Evolutionary conservation across 352 stramenopile genomes (phyloP).

Genomic region (Aphanomyces stellatus): DNA sequence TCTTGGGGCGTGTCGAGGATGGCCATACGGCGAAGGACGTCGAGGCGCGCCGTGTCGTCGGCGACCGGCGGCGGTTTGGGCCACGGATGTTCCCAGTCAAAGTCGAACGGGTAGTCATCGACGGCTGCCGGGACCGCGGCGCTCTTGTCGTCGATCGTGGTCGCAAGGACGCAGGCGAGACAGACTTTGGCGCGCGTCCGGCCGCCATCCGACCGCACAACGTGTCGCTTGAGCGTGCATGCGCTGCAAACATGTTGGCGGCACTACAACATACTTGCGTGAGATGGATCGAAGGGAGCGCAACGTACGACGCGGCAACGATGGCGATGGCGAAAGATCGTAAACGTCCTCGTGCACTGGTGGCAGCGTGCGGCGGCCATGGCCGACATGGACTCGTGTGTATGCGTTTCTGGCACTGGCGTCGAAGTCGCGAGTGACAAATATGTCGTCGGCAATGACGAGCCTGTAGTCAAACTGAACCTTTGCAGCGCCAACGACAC

Average conservation of each 20-base stretch:
- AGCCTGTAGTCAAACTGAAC: too few species aligned
- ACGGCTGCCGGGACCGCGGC: neutral
- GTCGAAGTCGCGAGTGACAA: too few species aligned
- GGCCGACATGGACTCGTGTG: conserved; percentile 79
- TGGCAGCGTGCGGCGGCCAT: conserved; percentile 79
- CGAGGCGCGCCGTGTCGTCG: conserved; percentile 10
- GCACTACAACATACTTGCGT: conserved; percentile 33
- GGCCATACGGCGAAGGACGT: neutral
- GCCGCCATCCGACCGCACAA: too few species aligned
- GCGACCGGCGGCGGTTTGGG: conserved; percentile 6
- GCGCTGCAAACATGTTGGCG: conserved; percentile 80
- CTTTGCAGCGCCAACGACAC: too few species aligned
- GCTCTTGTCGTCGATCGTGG: neutral
- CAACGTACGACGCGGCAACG: conserved; percentile 78
- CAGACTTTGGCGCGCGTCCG: too few species aligned
- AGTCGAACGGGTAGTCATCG: conserved; percentile 10
- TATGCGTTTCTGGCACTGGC: too few species aligned
- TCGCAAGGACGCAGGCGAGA: too few species aligned
- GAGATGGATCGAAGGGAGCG: neutral
- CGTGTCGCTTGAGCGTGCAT: conserved; percentile 46
- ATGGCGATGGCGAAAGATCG: conserved; percentile 80
- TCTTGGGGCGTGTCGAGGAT: conserved; percentile 19
- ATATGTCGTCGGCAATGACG: too few species aligned
- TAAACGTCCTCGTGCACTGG: conserved; percentile 82
- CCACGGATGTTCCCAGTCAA: conserved; percentile 11